phyloP scores from a whole-genome alignment of 164 flowering plant genomes.

The Cinnamomum chago region DNA sequence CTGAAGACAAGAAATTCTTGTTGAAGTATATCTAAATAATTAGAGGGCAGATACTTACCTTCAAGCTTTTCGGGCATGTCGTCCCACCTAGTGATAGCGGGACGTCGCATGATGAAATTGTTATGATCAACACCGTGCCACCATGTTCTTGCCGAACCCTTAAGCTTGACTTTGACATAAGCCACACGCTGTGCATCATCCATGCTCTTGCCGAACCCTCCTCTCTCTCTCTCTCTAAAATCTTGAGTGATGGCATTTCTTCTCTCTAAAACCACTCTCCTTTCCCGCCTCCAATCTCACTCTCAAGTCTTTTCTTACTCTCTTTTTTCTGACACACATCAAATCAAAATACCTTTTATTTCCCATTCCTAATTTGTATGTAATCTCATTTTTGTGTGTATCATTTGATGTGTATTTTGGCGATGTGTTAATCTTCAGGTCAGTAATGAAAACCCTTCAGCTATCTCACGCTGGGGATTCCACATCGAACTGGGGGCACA shows the following conservation, averaged over 20 bases:
- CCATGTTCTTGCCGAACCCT: no score
- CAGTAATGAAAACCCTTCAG: constrained; percentile 10
- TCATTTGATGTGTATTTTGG: background rate
- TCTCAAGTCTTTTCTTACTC: constrained; percentile 35
- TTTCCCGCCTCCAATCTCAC: constrained; percentile 40
- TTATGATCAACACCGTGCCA: no score
- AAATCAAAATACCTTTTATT: constrained; percentile 13
- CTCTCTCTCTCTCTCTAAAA: no score
- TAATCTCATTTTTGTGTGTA: background rate
- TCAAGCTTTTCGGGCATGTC: no score
- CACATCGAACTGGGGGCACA: constrained; percentile 63
- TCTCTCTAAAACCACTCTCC: constrained; percentile 25
- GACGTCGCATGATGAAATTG: no score
- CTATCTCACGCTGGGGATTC: constrained; percentile 36
- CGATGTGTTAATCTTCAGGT: background rate
- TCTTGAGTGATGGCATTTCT: constrained; percentile 45
- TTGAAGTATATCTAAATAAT: no score
- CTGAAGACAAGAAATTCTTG: no score
- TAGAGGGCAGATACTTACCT: no score
- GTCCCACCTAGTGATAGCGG: no score
- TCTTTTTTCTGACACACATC: background rate
- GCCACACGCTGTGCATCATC: no score
- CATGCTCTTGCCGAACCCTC: no score
- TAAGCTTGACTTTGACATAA: no score
- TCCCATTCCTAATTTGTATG: background rate